A percentile compares a stretch with the other conserved stretches of the same genome.
Evolutionary conservation across 2,329 filamentous ascomycete genomes (phyloP).

Genomic region (Diaporthe aspalathi): DNA sequence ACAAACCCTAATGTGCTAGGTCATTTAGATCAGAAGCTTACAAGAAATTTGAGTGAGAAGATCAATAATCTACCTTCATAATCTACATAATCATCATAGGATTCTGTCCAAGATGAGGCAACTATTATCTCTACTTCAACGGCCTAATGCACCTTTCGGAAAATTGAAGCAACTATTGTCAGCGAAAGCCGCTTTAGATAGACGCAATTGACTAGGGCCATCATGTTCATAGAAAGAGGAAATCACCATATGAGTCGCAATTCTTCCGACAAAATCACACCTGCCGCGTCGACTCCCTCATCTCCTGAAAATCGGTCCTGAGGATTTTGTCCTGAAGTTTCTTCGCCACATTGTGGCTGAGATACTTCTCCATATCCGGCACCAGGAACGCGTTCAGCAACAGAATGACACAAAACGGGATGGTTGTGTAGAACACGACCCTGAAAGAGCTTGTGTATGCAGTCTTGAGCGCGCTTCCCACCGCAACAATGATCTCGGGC

Average conservation of each 20-base stretch:
- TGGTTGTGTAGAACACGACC: slow-evolving; percentile 55
- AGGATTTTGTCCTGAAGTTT: slow-evolving; percentile 49
- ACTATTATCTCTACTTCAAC: no score
- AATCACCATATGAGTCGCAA: no score
- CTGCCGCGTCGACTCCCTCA: neutral
- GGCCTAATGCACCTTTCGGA: no score
- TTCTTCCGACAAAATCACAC: neutral
- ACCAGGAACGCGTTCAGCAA: slow-evolving; percentile 52
- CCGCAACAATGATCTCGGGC: slow-evolving; percentile 48
- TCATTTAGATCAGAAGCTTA: no score
- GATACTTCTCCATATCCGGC: slow-evolving; percentile 56
- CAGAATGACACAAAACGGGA: slow-evolving; percentile 54
- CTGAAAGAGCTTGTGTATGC: slow-evolving; percentile 58
- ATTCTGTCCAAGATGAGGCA: no score
- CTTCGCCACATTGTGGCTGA: slow-evolving; percentile 57
- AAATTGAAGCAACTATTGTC: no score
- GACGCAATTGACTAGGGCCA: neutral
- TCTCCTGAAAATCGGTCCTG: neutral
- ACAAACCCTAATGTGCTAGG: no score
- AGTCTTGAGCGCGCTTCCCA: slow-evolving; percentile 49
- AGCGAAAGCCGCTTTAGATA: neutral
- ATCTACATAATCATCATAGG: no score
- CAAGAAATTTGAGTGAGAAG: no score
- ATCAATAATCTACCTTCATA: no score
- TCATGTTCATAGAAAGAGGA: neutral